Base-by-base conservation (phyloP, 345 rosid species). In the Mallotus nudiflorus region DNA sequence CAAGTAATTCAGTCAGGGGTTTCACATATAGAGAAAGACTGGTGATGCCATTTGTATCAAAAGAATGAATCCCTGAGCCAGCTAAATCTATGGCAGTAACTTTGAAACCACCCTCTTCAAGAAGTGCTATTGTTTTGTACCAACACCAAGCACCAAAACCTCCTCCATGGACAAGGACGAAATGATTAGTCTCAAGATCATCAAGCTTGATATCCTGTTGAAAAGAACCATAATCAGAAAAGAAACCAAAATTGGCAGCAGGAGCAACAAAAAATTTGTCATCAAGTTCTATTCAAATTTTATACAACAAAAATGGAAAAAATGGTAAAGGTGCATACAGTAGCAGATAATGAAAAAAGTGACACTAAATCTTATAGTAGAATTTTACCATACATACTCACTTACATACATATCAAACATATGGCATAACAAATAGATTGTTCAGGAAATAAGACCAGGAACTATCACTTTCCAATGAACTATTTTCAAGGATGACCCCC, bases 131-230 rank as follows among this genome's bases (percentile, higher is more conserved):
- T 61, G 98, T 84, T 83, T 92, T 95, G 75, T 95, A 95, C 99
- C 99, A 95, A 77, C 99, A 92, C 99, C 99, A 95, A 65, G 99
- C 99, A 2, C 99, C 99, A 77, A 89, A 95, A 33, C 98, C 98
- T 55, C 99, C 99, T 66, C 98, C 98, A 77, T 95, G 98, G 53
- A 92, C 91, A 73, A 92, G 97, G 29, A 92, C 84, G 65, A 95
- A 85, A 75, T 95, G 92, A 73, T 78, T 80, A 70, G 97, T 88
- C 74, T 95, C 99, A 50, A 95, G 89, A 68, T 86, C 91, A 66
- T 85, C 89, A 27, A 85, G 83, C 79, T 90, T 82, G 29, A 86
- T 22, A 45, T 88, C 96, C 98, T 95, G 86, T 29, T 72, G 59
- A 75, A 66, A 49, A 10, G 35, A 53, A 11, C 45, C 18, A 20